Evolutionary conservation across 192 early-diverging fungal species (phyloP).

Genomic region (Chytriomyces sp.): DNA sequence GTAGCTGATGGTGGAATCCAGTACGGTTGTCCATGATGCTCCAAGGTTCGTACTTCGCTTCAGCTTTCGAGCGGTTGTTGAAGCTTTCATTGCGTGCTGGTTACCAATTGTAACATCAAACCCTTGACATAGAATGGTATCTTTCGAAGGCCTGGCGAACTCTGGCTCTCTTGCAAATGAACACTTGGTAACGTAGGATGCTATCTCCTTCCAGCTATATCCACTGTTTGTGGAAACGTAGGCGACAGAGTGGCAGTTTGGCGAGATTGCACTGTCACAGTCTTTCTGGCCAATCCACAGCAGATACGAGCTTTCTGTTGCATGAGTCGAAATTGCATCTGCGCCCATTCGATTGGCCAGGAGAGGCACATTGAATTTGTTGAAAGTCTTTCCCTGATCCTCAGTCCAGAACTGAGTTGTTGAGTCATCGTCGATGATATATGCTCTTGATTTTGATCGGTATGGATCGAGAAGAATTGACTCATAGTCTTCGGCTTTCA

Average conservation of each 20-base stretch:
- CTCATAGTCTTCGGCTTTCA: conserved; percentile 29
- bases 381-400: conserved; percentile 30
- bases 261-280: conserved; percentile 34
- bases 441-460: conserved; percentile 33
- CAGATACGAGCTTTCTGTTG: conserved; percentile 78
- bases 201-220: conserved; percentile 66
- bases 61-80: conserved; percentile 37
- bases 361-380: conserved; percentile 22
- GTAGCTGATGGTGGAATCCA: conserved; percentile 32
- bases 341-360: conserved; percentile 13
- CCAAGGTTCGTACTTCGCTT: conserved; percentile 30
- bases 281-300: conserved; percentile 54
- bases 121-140: conserved; percentile 73
- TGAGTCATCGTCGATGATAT: conserved; percentile 23
- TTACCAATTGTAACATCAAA: conserved; percentile 62
- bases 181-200: conserved; percentile 75
- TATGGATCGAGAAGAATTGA: conserved; percentile 37
- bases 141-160: conserved; percentile 60
- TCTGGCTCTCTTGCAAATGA: conserved; percentile 66
- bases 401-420: conserved; percentile 23
- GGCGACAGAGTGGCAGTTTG: conserved; percentile 66
- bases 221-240: conserved; percentile 70
- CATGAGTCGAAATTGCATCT: conserved; percentile 50
- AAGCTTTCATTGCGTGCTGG: conserved; percentile 40
- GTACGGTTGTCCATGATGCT: conserved; percentile 19